Conservation (phyloP, 192 early-diverging fungal species). For the Dissophora globulifera region DNA sequence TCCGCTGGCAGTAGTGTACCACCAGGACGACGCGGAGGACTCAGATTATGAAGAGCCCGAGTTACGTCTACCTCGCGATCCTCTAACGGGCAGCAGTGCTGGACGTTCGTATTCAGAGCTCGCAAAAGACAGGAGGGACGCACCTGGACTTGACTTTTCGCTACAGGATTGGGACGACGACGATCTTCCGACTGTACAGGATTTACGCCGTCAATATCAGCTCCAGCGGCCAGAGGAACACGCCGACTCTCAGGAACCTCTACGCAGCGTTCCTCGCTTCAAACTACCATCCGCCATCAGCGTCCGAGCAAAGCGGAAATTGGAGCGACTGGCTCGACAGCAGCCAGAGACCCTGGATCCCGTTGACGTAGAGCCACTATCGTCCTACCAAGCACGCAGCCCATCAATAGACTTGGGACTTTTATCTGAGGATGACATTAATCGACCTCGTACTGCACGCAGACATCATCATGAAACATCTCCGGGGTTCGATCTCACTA, state of each 20-base stretch:
- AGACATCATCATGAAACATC: background rate
- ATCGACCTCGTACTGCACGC: background rate
- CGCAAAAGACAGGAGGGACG: background rate
- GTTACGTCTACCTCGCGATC: background rate
- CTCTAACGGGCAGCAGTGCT: background rate
- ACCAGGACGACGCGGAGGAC: conserved; percentile 20
- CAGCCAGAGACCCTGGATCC: conserved; percentile 10
- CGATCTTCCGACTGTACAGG: conserved; percentile 10
- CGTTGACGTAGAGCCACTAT: background rate
- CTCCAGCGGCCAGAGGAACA: background rate
- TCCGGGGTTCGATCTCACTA: background rate
- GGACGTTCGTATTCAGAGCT: background rate
- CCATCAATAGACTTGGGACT: background rate
- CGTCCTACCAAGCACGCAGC: background rate
- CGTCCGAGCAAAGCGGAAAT: background rate
- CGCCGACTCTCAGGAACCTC: background rate
- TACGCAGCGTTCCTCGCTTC: background rate
- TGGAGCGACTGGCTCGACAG: conserved; percentile 11
- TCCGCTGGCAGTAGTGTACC: background rate
- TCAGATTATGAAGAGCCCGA: conserved; percentile 25
- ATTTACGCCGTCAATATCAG: conserved; percentile 11
- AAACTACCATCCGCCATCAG: too few relatives aligned
- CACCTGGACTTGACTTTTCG: background rate
- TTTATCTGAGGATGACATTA: background rate
- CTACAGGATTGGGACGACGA: conserved; percentile 30